phyloP scores from a whole-genome alignment of 306 rosid genomes.

The Sphenostylis stenocarpa region DNA sequence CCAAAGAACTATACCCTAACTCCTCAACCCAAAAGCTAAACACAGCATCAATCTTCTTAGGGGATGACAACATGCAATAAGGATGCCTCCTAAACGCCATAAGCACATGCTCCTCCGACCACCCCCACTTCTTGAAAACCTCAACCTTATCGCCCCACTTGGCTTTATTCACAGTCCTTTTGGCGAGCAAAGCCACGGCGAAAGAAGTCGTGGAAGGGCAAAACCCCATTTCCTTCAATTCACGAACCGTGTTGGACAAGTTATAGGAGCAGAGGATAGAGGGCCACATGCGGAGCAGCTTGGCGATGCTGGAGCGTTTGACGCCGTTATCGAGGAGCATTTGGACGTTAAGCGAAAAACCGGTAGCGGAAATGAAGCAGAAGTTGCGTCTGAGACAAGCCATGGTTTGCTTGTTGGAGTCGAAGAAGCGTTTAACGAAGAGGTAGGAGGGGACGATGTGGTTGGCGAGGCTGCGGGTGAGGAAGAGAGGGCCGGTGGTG shows the following conservation, averaged over 20 bases:
- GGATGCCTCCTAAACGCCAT: constrained; percentile 48
- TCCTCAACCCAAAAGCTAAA: constrained; percentile 42
- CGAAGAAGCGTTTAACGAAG: background rate
- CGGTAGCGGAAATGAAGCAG: accelerated
- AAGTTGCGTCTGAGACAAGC: background rate
- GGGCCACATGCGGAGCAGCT: background rate
- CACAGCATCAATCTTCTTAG: constrained; percentile 34
- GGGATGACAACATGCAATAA: constrained; percentile 32
- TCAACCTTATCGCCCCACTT: constrained; percentile 45
- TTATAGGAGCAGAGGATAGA: background rate
- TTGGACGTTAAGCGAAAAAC: no score
- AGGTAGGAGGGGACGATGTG: constrained; percentile 12
- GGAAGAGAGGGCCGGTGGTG: background rate
- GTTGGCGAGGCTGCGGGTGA: background rate
- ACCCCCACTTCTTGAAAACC: constrained; percentile 58
- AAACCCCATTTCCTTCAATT: constrained; percentile 50
- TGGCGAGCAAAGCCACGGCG: constrained; percentile 33
- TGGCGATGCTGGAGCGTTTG: background rate
- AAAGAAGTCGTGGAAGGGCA: constrained; percentile 25
- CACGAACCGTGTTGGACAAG: background rate
- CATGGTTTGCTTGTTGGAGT: background rate
- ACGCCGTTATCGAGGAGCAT: constrained; percentile 20
- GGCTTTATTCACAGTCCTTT: constrained; percentile 21
- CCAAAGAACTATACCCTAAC: constrained; percentile 32
- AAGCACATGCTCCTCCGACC: constrained; percentile 41